Percentiles rank a stretch among this genome's conserved stretches.
Conservation (phyloP, 352 stramenopile genomes). For the Pythium aphanidermatum region DNA sequence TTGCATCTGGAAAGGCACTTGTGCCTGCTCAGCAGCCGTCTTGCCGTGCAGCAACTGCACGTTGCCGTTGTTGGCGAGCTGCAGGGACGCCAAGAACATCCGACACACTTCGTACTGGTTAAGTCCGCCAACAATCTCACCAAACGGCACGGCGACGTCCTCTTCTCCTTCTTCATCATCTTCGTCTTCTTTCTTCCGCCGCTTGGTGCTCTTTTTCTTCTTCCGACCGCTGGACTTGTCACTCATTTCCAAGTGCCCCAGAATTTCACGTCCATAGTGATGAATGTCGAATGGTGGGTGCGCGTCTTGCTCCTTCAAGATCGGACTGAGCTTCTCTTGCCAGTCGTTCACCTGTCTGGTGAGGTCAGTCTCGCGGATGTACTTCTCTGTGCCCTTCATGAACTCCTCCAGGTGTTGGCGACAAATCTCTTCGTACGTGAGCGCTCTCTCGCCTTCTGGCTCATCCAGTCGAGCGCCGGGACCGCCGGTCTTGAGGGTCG, state of each 20-base stretch:
- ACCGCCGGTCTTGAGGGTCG: slow-evolving; percentile 15
- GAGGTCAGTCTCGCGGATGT: slow-evolving; percentile 66
- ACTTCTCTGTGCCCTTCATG: slow-evolving; percentile 77
- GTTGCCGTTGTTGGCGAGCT: slow-evolving; percentile 89
- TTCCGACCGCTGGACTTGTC: slow-evolving; percentile 13
- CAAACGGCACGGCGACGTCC: slow-evolving; percentile 37
- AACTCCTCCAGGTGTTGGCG: slow-evolving; percentile 72
- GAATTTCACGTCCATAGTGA: slow-evolving; percentile 52
- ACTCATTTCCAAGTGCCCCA: slow-evolving; percentile 40
- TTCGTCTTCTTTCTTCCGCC: slow-evolving; percentile 12
- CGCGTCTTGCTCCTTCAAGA: slow-evolving; percentile 64
- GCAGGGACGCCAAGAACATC: slow-evolving; percentile 87
- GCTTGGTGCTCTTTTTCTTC: slow-evolving; percentile 31
- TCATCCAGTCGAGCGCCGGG: neutral
- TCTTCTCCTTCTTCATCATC: slow-evolving; percentile 14
- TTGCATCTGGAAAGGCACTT: slow-evolving; percentile 65
- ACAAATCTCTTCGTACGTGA: slow-evolving; percentile 71
- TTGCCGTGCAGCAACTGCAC: slow-evolving; percentile 72
- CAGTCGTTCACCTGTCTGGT: slow-evolving; percentile 70
- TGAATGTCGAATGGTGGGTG: slow-evolving; percentile 75
- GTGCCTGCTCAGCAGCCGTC: slow-evolving; percentile 45
- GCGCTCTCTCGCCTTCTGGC: slow-evolving; percentile 17
- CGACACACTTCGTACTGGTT: slow-evolving; percentile 80
- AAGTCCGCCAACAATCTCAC: slow-evolving; percentile 45
- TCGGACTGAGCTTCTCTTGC: slow-evolving; percentile 65